Base-by-base conservation (phyloP, 2,329 filamentous ascomycete species). In the Aspergillus sp. region DNA sequence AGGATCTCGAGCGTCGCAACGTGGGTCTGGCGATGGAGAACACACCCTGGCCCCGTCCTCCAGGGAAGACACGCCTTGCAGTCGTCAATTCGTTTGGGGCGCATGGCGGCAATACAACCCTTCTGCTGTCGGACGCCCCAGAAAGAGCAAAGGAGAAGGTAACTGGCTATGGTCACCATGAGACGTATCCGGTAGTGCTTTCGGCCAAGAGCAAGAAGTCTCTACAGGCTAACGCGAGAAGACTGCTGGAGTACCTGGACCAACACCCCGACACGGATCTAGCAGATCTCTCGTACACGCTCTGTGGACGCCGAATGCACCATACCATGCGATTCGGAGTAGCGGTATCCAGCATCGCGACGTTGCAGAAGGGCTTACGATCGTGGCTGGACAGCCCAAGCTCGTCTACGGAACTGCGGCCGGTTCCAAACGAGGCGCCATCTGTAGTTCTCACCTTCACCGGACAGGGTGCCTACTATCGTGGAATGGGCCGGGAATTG, bases 11-110 rank as follows among this genome's bases (percentile, higher is more conserved):
- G 12, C 59, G 66, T 22, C 62, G 66, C 8, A 63, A 65, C 53
- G 62, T 74, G 5, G 63, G 68, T 43, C 70, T 75, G 43, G 65
- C 73, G 1, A 79, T 82, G 64, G 75, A 84, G 60, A 75, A 75
- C 2, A 66, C 63, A 2, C 51, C 56, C 0, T 70, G 71, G 65
- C 56, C 52, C 2, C 62, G 63, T 8, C 55, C 55, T n/a, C 53
- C 59, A 30, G 63, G 61, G 24, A 63, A 63, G 45, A 70, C 71
- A 53, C 69, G 80, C 0, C 42, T 52, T 11, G 54, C 50, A 3
- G 38, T 76, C 20, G 74, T 88, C 62, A 89, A 89, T 76, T 89
- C 88, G 72, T 89, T 89, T 66, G 83, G 83, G 61, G 88, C 88
- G 2, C 85, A 87, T 52, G 87, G 88, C 56, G 88, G 88, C 15